phyloP scores from a whole-genome alignment of 441 rosid genomes.

The Aquilaria agallochum region DNA sequence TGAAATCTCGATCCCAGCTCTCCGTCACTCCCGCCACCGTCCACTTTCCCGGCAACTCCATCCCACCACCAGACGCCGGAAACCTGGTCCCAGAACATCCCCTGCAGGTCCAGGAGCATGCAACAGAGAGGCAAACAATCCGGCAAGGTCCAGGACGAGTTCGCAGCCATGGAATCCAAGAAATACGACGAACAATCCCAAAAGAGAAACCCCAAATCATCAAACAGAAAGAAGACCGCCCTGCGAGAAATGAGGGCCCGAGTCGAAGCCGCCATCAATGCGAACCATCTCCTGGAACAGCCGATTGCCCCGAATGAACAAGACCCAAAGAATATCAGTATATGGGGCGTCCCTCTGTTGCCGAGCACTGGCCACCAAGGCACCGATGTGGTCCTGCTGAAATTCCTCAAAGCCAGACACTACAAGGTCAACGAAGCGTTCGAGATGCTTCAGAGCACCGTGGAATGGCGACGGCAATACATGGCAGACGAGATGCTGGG shows the following conservation, averaged over 20 bases:
- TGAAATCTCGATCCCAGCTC: too few species aligned
- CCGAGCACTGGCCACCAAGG: constrained; percentile 49
- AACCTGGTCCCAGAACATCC: background rate
- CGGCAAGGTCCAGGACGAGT: constrained; percentile 1
- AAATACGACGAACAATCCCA: constrained; percentile 1
- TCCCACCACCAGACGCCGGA: background rate
- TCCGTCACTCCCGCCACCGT: background rate
- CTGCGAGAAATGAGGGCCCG: constrained; percentile 32
- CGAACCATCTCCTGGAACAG: constrained; percentile 31
- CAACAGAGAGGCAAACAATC: background rate
- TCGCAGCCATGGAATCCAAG: constrained; percentile 5
- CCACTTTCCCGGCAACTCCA: background rate
- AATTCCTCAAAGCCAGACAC: constrained; percentile 41
- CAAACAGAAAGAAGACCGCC: constrained; percentile 27
- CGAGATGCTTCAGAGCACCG: constrained; percentile 41
- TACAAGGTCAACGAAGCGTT: constrained; percentile 45
- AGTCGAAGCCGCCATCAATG: constrained; percentile 46
- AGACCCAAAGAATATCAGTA: constrained; percentile 23
- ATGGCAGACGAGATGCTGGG: constrained; percentile 25
- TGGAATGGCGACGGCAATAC: constrained; percentile 42
- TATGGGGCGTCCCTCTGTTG: constrained; percentile 58
- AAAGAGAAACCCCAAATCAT: background rate
- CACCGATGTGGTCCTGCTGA: constrained; percentile 38
- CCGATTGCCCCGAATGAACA: constrained; percentile 16
- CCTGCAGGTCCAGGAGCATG: background rate